Percentiles rank a stretch among this genome's conserved stretches.
Conservation (phyloP, 2,329 filamentous ascomycete species). For the Elsinoe australis region DNA sequence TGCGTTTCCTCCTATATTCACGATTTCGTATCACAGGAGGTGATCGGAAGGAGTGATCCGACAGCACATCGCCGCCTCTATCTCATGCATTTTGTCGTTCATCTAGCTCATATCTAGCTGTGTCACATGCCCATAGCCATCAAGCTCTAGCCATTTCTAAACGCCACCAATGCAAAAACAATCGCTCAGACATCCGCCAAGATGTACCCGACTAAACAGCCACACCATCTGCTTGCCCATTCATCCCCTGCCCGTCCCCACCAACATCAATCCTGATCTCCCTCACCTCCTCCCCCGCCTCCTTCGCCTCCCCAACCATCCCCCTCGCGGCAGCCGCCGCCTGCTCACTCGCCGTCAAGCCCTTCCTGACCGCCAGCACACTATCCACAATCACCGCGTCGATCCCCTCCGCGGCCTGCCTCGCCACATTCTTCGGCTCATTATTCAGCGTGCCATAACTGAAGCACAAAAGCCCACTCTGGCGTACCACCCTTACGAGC, state of each 20-base stretch:
- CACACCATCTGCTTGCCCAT: background rate
- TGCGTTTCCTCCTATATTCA: too few relatives aligned
- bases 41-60: too few relatives aligned
- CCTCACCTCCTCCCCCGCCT: background rate
- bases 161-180: too few relatives aligned
- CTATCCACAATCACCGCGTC: conserved; percentile 97
- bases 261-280: background rate
- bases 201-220: background rate
- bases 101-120: too few relatives aligned
- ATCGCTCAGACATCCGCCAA: background rate
- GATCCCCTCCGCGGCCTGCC: conserved; percentile 90
- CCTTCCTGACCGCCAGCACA: conserved; percentile 86
- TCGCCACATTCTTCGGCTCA: conserved; percentile 72
- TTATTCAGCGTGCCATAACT: conserved; percentile 92
- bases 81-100: too few relatives aligned
- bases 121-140: too few relatives aligned
- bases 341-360: conserved; percentile 52
- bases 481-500: conserved; percentile 86
- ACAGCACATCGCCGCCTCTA: too few relatives aligned
- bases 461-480: conserved; percentile 86
- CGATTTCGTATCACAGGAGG: too few relatives aligned
- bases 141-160: too few relatives aligned
- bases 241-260: background rate
- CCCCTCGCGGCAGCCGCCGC: conserved; percentile 12
- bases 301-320: conserved; percentile 17